phyloP scores from a whole-genome alignment of 2,329 filamentous ascomycete genomes.

The Ceratocystis alfenasii region DNA sequence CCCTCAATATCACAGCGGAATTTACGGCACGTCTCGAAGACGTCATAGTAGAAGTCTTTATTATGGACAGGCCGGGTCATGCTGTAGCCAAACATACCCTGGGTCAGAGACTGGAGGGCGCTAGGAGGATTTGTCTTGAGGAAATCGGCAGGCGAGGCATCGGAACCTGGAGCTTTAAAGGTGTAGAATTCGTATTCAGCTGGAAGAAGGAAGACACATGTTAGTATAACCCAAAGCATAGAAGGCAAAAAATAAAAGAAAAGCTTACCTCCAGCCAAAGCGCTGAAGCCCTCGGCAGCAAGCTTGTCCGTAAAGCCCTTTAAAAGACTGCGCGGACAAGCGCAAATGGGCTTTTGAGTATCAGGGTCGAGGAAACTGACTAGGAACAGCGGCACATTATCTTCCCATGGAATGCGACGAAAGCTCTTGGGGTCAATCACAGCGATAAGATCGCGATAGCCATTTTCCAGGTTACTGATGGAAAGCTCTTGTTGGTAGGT shows the following conservation, averaged over 20 bases:
- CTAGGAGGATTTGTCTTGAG: constrained; percentile 60
- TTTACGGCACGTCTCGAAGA: constrained; percentile 66
- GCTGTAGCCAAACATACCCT: constrained; percentile 94
- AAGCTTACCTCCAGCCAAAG: constrained; percentile 74
- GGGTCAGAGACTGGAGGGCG: constrained; percentile 66
- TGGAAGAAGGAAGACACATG: constrained; percentile 30
- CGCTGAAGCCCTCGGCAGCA: constrained; percentile 56
- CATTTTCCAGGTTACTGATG: constrained; percentile 83
- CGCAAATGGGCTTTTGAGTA: constrained; percentile 56
- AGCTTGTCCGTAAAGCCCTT: constrained; percentile 57
- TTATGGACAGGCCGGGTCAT: constrained; percentile 78
- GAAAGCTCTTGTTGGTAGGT: constrained; percentile 76
- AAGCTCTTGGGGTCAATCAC: constrained; percentile 67
- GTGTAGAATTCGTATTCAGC: constrained; percentile 95
- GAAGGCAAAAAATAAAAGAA: not conserved
- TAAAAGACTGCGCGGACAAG: constrained; percentile 68
- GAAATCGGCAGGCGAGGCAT: constrained; percentile 60
- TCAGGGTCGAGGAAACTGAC: constrained; percentile 77
- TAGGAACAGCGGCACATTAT: constrained; percentile 73
- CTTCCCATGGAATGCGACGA: constrained; percentile 81
- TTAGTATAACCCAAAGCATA: not conserved
- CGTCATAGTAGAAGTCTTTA: constrained; percentile 80
- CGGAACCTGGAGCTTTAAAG: constrained; percentile 56
- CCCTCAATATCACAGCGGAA: constrained; percentile 79
- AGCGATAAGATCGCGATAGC: constrained; percentile 75